A percentile compares a stretch with the other conserved stretches of the same genome.
phyloP scores from a whole-genome alignment of 2,329 filamentous ascomycete species.

The Aschersonia sp. region DNA sequence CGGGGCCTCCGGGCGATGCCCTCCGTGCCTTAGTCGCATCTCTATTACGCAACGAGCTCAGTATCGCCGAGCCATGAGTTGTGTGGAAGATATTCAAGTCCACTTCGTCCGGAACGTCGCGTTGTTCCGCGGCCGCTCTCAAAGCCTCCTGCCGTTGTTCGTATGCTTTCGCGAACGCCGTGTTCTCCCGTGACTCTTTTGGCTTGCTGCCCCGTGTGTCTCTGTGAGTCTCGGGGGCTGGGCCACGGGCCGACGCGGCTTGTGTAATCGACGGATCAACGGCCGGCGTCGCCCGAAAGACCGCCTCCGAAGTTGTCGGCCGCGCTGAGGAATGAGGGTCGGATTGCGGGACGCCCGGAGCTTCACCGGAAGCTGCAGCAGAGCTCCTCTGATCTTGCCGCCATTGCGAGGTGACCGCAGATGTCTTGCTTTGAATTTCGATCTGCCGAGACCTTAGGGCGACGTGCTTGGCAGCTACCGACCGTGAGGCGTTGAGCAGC shows the following conservation, averaged over 20 bases:
- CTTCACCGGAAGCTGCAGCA: not conserved
- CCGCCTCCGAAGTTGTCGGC: not conserved
- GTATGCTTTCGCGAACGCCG: slow-evolving; percentile 2
- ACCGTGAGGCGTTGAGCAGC: slow-evolving; percentile 53
- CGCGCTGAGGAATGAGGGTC: not conserved
- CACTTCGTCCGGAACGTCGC: slow-evolving; percentile 23
- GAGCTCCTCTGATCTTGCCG: slow-evolving; percentile 7
- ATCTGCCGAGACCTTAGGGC: slow-evolving; percentile 41
- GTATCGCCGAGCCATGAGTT: slow-evolving; percentile 26
- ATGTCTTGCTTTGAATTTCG: slow-evolving; percentile 32
- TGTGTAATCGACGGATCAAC: too few species aligned
- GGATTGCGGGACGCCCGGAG: not conserved
- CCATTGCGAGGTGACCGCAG: slow-evolving; percentile 24
- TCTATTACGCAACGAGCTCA: slow-evolving; percentile 19
- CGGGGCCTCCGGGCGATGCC: slow-evolving; percentile 7
- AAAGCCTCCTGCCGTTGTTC: slow-evolving; percentile 3
- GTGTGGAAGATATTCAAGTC: slow-evolving; percentile 36
- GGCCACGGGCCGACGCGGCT: too few species aligned
- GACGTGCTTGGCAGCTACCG: slow-evolving; percentile 48
- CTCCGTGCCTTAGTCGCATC: slow-evolving; percentile 1
- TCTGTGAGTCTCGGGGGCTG: not conserved
- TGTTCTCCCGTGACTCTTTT: not conserved
- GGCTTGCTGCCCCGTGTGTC: not conserved
- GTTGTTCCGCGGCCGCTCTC: slow-evolving; percentile 8
- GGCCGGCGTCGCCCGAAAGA: not conserved